Evolutionary conservation across 2,329 filamentous ascomycete genomes (phyloP), one percentile per base, ranked within the genome.

Genomic region (Neoarthrinium moseri): DNA sequence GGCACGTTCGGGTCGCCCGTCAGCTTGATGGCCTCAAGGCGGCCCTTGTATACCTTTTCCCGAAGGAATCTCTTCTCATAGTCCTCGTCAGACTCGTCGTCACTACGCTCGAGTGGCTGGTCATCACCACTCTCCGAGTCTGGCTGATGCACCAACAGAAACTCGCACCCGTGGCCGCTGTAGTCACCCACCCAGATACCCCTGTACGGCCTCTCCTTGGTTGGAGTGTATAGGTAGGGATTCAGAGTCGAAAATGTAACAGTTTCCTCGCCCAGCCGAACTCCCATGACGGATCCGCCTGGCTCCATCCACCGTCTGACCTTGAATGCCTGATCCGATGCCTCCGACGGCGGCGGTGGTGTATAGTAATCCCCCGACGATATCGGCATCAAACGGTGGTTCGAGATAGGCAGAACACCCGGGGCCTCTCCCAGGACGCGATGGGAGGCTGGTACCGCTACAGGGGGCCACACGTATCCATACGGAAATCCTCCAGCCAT

Each of bases 161-260:
- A 96, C 64, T 97, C 92, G 63, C 87, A 91, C 1, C 91, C 91
- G 57, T 97, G 91, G 0, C 81, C 83, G 21, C 83, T 86, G 59
- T 96, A 96, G 62, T 96, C 91, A 1, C 91, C 91, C 13, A 91
- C 86, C 87, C 89, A 97, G 23, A 99, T 89, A 0, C 92, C 92
- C 51, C 90, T 83, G 73, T 85, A 96, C 0, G 91, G 91, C 61
- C 91, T 92, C 45, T 84, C 75, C 8, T 70, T 63, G 0, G 91
- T 95, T 0, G 92, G 90, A 0, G 83, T 94, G 62, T 95, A 96
- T n/a, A 86, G 67, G 3, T 70, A 70, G 3, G 83, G 80, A 34
- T 90, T 83, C 2, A 97, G 71, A 0, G 91, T 95, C 6, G 81
- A 72, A 51, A 79, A 86, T 0, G 87, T 89, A 56, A 82, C 66